Evolutionary conservation across 2,329 filamentous ascomycete genomes (phyloP).

Genomic region (Anisogramma anomala): DNA sequence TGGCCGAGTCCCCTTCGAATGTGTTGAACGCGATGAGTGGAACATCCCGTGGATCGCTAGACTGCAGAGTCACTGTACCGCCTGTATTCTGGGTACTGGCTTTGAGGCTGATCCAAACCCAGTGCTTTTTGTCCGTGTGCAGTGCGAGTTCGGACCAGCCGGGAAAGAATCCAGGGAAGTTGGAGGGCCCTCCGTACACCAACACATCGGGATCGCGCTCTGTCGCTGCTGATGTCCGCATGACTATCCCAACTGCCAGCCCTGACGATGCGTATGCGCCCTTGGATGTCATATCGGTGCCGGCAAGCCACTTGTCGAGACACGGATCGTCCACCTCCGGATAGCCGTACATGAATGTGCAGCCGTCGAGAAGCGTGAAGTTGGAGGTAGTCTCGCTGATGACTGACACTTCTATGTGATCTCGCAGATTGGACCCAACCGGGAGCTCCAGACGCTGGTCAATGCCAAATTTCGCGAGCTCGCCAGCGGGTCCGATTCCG

Average conservation of each 20-base stretch:
- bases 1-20: constrained; percentile 38
- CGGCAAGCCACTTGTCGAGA: constrained; percentile 18
- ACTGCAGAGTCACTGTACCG: constrained; percentile 50
- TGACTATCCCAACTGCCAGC: constrained; percentile 22
- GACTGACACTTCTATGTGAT: constrained; percentile 40
- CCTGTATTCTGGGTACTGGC: constrained; percentile 50
- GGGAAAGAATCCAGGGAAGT: constrained; percentile 30
- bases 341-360: constrained; percentile 22
- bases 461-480: constrained; percentile 28
- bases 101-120: constrained; percentile 42
- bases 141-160: constrained; percentile 23
- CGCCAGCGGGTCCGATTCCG: constrained; percentile 31
- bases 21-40: constrained; percentile 54
- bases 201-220: constrained; percentile 24
- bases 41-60: constrained; percentile 49
- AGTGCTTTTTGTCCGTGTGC: constrained; percentile 28
- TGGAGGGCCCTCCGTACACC: constrained; percentile 27
- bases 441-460: constrained; percentile 40
- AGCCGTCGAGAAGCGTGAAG: constrained; percentile 26
- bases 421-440: constrained; percentile 49
- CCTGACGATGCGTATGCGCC: constrained; percentile 26
- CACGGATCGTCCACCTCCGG: constrained; percentile 25
- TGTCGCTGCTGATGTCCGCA: constrained; percentile 19
- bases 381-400: constrained; percentile 30
- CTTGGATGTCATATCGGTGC: constrained; percentile 14